Evolutionary conservation across 1,284 basidiomycete genomes (phyloP).

Genomic region (Leccinum pallidistipes): DNA sequence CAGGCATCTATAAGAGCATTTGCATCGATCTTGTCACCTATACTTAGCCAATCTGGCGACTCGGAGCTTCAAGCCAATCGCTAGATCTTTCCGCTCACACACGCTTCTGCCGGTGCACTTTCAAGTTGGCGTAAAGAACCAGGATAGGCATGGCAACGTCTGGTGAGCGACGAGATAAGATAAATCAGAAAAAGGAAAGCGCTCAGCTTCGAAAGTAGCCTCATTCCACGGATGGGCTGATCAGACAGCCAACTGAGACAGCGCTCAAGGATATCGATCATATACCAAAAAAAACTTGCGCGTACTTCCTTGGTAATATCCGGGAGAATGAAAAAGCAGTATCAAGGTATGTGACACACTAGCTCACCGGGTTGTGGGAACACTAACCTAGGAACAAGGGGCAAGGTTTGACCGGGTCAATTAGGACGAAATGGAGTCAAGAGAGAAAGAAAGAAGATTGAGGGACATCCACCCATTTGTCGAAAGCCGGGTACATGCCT

Average conservation of each 20-base stretch:
- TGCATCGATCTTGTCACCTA: slow-evolving; percentile 13
- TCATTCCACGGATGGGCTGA: background rate
- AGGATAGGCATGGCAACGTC: slow-evolving; percentile 14
- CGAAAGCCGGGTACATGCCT: too few species aligned
- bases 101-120: slow-evolving; percentile 10
- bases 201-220: slow-evolving; percentile 16
- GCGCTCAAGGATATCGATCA: slow-evolving; percentile 6
- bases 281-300: background rate
- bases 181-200: background rate
- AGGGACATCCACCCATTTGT: background rate
- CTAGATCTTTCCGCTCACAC: slow-evolving; percentile 14
- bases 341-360: background rate
- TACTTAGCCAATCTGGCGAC: slow-evolving; percentile 9
- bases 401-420: too few species aligned
- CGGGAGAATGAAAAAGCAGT: slow-evolving; percentile 2
- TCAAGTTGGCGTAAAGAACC: slow-evolving; percentile 14
- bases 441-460: too few species aligned
- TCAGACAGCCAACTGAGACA: background rate
- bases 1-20: slow-evolving; percentile 5
- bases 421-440: too few species aligned
- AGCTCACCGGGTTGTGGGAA: too few species aligned
- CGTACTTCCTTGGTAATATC: slow-evolving; percentile 7
- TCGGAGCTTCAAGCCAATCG: slow-evolving; percentile 15
- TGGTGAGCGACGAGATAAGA: background rate
- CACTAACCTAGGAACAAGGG: too few species aligned